Base-by-base conservation (phyloP, 306 rosid species). In the Vicia villosa region DNA sequence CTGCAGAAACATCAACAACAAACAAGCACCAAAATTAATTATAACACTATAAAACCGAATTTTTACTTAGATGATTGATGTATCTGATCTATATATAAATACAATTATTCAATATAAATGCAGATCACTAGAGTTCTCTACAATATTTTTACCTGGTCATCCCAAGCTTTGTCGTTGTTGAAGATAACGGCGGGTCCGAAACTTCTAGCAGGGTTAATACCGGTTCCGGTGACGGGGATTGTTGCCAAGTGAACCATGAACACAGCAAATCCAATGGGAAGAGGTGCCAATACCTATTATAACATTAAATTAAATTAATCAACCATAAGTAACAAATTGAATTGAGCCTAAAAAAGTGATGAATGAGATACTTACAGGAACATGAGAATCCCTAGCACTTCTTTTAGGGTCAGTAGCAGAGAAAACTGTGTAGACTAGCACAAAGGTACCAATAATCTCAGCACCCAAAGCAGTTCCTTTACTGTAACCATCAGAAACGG, bases 181-280 rank as follows among this genome's bases (percentile, higher is more conserved):
- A 20, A 92, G 74, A 90, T 92, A 0, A 90, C 98, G 55, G 98
- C 98, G 1, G 98, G 96, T 42, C 98, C 98, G 2, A 92, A 88
- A 60, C 98, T 92, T 54, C 98, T 92, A 2, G 98, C 98, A 0
- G 98, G 98, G 90, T 92, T 92, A 66, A 92, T 92, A 4, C 98
- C 98, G 21, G 98, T 92, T 0, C 98, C 98, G 1, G 98, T 92
- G 28, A 92, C 81, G 22, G 96, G 98, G 61, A 92, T 92, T 21
- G 98, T 92, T 11, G 93, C 98, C 82, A 92, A 82, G 78, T 92
- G 98, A 73, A 92, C 98, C 87, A 92, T 92, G 90, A 92, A 92
- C 50, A 92, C 98, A 17, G 98, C 98, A 50, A 92, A 92, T 8
- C 98, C 98, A 69, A 92, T 92, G 0, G 98, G 98, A 15, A 92